Base-by-base conservation (phyloP, 73 alveolate genomes). In the Stentor roeselii region DNA sequence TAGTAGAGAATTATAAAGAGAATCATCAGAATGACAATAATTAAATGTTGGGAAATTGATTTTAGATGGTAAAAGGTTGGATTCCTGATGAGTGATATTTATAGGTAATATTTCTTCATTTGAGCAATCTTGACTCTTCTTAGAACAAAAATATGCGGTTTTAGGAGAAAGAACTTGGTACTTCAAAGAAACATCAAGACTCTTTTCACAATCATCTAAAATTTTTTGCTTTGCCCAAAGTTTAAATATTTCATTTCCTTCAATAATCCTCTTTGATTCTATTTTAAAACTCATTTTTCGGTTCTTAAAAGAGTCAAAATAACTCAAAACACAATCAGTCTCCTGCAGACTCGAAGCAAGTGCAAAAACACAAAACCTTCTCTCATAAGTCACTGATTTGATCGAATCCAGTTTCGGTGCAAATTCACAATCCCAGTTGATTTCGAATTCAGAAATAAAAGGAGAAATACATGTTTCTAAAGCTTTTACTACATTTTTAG, bases 21-120 rank as follows among this genome's bases (percentile, higher is more conserved):
- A 96, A 0, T 99, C 99, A 91, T 97, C 99, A 42, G 99, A 95
- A 60, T 95, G 87, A 39, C 95, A 87, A 83, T 89, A 97, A 3
- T 95, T 88, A 82, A 88, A 84, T 82, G 90, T 90, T 14, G 92
- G 93, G 35, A 75, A 84, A 27, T 78, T 85, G 4, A 35, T 35
- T 35, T 36, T 83, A 36, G 39, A 41, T 1, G 84, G 84, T 36
- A 35, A 36, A 2, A n/a, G 15, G 74, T 58, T 21, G 15, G 27
- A 37, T 34, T 78, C 90, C 60, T 86, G 50, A 14, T 95, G 82
- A 0, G 99, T 98, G 36, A 39, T 42, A 37, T 80, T 83, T 21
- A 97, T 89, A 75, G 91, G 89, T 11, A 99, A 95, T 32, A 98
- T 98, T 3, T 98, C 99, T 82, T 92, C 30, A 82, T 87, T 41